Evolutionary conservation across 768 basidiomycete genomes (phyloP).

Genomic region (Cytidiella melzeri): DNA sequence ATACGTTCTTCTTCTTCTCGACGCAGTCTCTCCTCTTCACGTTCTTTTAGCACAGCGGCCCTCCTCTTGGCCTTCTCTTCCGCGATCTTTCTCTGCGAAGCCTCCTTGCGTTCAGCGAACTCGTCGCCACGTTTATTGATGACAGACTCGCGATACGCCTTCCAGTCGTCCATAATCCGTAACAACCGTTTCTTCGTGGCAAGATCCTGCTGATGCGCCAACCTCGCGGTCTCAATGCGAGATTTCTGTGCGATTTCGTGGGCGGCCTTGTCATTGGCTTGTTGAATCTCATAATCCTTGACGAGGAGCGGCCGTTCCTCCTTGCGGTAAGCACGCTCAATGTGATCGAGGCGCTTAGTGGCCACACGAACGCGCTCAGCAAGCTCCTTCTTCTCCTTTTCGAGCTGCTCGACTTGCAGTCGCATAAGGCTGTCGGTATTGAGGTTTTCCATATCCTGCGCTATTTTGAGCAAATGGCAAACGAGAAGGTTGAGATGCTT

Average conservation of each 20-base stretch:
- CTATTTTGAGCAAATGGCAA: constrained; percentile 2
- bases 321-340: constrained; percentile 92
- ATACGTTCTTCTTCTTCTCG: constrained; percentile 35
- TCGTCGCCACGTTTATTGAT: constrained; percentile 57
- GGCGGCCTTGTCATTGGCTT: constrained; percentile 64
- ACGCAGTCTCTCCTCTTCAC: constrained; percentile 48
- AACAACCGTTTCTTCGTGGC: constrained; percentile 69
- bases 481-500: constrained; percentile 20
- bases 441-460: constrained; percentile 72
- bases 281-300: constrained; percentile 83
- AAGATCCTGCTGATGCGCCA: constrained; percentile 59
- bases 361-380: constrained; percentile 76
- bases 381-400: constrained; percentile 92
- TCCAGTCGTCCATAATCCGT: constrained; percentile 70
- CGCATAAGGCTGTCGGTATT: constrained; percentile 84
- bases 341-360: constrained; percentile 87
- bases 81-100: constrained; percentile 63
- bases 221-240: constrained; percentile 48
- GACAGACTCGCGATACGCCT: constrained; percentile 44
- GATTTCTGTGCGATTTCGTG: constrained; percentile 57
- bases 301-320: constrained; percentile 84
- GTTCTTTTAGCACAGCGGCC: constrained; percentile 46
- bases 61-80: constrained; percentile 79
- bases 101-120: constrained; percentile 50
- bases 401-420: constrained; percentile 90